phyloP scores from a whole-genome alignment of 2,329 filamentous ascomycete genomes.

The Diaporthe ampelina region DNA sequence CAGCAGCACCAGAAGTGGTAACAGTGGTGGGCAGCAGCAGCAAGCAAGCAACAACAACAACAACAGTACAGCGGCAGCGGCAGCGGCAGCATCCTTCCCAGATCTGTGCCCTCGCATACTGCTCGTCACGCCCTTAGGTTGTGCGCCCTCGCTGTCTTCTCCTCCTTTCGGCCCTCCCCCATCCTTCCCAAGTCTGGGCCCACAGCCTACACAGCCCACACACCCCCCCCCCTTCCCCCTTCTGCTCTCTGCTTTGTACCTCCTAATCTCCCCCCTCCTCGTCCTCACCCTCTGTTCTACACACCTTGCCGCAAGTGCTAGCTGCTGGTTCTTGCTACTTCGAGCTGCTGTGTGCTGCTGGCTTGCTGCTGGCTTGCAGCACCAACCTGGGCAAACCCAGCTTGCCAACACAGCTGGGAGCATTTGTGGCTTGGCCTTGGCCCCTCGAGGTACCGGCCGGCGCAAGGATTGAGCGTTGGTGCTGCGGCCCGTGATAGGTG shows the following conservation, averaged over 20 bases:
- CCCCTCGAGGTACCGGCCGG: constrained; percentile 21
- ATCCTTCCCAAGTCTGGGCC: constrained; percentile 14
- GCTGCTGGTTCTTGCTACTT: not conserved
- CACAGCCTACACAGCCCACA: not conserved
- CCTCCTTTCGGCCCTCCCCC: constrained; percentile 18
- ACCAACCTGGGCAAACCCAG: not conserved
- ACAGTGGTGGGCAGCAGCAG: not conserved
- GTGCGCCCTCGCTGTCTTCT: constrained; percentile 27
- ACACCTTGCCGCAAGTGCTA: not conserved
- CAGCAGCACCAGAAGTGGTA: not conserved
- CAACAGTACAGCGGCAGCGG: no score
- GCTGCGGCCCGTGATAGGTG: constrained; percentile 26
- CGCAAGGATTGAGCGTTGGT: not conserved
- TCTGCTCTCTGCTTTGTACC: not conserved
- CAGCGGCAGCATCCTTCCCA: constrained; percentile 17
- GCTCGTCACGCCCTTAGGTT: constrained; percentile 28
- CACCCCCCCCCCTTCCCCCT: not conserved
- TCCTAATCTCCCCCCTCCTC: not conserved
- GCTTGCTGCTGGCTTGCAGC: constrained; percentile 2
- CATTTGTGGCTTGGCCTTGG: constrained; percentile 29
- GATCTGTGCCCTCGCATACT: constrained; percentile 12
- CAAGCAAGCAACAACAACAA: not conserved
- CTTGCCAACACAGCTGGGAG: constrained; percentile 19
- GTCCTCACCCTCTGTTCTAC: not conserved
- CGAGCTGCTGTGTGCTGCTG: constrained; percentile 15